Evolutionary conservation across 352 stramenopile species (phyloP), one percentile per base, ranked within the genome.

Genomic region (Stephanocyclus meneghinianus): DNA sequence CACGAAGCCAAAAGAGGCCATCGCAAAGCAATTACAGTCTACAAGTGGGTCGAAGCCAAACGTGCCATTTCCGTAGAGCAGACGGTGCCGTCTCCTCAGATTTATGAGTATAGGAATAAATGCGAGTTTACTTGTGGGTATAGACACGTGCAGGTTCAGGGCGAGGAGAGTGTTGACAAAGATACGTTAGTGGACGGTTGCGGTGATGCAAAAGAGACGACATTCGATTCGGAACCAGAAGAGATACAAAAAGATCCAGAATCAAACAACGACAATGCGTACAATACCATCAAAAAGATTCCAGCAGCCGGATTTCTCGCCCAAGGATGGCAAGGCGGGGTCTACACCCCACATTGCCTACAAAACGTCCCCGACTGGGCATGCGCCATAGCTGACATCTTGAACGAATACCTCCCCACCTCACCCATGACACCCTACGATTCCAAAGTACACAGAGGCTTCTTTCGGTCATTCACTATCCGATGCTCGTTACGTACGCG

Each of bases 91-190:
- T 97, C 94, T 30, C 95, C 95, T 1, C 76, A 88, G 51, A 91
- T 91, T 0, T 89, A 95, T 79, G 94, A 94, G 29, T 98, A 98
- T 84, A 90, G 97, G 40, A 99, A 99, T 92, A 99, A 99, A 88
- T 98, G 94, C 80, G 96, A 98, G 78, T 98, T 98, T 83, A 99
- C 93, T 47, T 95, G 98, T 79, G 96, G 96, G 11, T 91, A 88
- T 71, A 66, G 71, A 63, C 48, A 71, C 56, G 29, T 70, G 2
- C 16, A 30, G 10, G 53, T 67, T 48, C 26, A 72, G 56, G 66
- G 48, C 13, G 64, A 74, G 63, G 42, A 65, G 7, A 40, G 35
- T 40, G 35, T 40, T 55, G 68, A 16, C 13, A 53, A 59, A 55
- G 29, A 57, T 47, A 42, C 2, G 48, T 74, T 35, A 35, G 67